Conservation (phyloP, 2,329 filamentous ascomycete species). For the Calonectria henricotiae region DNA sequence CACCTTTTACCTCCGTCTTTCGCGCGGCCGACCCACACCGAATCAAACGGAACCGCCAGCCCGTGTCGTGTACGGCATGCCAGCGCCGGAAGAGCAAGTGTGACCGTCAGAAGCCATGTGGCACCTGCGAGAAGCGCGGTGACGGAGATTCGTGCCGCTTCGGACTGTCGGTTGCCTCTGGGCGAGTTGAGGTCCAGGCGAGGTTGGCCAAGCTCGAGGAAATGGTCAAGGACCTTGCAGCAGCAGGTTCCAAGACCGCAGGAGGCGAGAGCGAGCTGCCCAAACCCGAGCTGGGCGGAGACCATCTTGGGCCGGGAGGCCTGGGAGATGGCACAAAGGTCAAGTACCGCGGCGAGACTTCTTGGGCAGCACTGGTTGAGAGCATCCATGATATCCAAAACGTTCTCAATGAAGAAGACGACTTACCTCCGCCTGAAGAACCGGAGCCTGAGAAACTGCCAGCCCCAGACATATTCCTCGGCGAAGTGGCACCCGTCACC, state of each 20-base stretch:
- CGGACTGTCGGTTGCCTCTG: constrained; percentile 39
- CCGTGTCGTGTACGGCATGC: constrained; percentile 62
- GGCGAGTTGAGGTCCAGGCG: constrained; percentile 59
- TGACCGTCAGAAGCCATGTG: constrained; percentile 62
- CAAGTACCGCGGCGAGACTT: constrained; percentile 59
- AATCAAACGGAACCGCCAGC: constrained; percentile 60
- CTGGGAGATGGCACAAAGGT: constrained; percentile 39
- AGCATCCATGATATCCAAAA: constrained; percentile 62
- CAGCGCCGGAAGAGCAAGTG: constrained; percentile 64
- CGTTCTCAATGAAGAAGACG: constrained; percentile 53
- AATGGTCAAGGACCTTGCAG: constrained; percentile 59
- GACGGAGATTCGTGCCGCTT: constrained; percentile 57
- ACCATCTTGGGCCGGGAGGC: neutral
- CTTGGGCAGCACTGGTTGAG: constrained; percentile 62
- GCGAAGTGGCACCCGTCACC: constrained; percentile 50
- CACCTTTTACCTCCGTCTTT: constrained; percentile 57
- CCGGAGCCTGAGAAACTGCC: constrained; percentile 33
- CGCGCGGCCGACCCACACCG: constrained; percentile 56
- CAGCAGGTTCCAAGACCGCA: constrained; percentile 38
- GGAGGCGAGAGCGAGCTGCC: constrained; percentile 49
- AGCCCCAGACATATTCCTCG: constrained; percentile 57
- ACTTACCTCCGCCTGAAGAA: constrained; percentile 38
- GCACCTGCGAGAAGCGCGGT: constrained; percentile 60
- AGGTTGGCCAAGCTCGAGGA: constrained; percentile 62
- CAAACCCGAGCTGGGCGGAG: constrained; percentile 26